Conservation (phyloP, 2,329 filamentous ascomycete species). For the Curvularia hawaiiensis region DNA sequence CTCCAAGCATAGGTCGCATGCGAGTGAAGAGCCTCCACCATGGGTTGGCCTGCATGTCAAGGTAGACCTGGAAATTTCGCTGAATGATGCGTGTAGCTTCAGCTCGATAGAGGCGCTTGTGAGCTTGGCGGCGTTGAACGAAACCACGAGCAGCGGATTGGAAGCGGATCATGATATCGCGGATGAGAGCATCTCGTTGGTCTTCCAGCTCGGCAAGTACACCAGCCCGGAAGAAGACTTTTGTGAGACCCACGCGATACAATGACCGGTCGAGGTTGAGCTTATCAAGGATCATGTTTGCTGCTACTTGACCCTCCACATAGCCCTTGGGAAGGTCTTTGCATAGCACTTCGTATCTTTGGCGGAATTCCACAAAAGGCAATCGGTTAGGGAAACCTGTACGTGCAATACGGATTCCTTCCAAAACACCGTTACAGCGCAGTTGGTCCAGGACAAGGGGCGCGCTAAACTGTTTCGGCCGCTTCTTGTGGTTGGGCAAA, state of each 20-base stretch:
- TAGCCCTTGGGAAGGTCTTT: slow-evolving; percentile 85
- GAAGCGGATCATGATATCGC: slow-evolving; percentile 91
- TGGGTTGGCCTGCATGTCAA: slow-evolving; percentile 86
- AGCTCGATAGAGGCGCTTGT: slow-evolving; percentile 91
- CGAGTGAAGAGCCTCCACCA: slow-evolving; percentile 97
- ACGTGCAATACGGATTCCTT: slow-evolving; percentile 94
- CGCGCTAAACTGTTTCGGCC: slow-evolving; percentile 88
- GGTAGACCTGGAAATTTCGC: slow-evolving; percentile 89
- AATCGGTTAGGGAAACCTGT: slow-evolving; percentile 96
- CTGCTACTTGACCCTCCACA: slow-evolving; percentile 85
- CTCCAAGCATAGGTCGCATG: slow-evolving; percentile 93
- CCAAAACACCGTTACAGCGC: slow-evolving; percentile 98
- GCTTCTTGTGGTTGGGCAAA: slow-evolving; percentile 96
- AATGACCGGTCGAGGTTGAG: slow-evolving; percentile 82
- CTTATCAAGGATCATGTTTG: slow-evolving; percentile 85
- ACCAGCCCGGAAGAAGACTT: slow-evolving; percentile 97
- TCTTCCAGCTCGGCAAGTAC: slow-evolving; percentile 97
- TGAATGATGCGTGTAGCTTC: slow-evolving; percentile 96
- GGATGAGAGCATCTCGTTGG: slow-evolving; percentile 88
- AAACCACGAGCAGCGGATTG: slow-evolving; percentile 92
- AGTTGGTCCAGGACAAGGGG: slow-evolving; percentile 95
- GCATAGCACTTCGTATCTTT: slow-evolving; percentile 94
- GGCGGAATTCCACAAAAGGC: slow-evolving; percentile 89
- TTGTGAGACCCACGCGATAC: slow-evolving; percentile 92
- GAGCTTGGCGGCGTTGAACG: slow-evolving; percentile 81